Evolutionary conservation across 352 stramenopile genomes (phyloP), one percentile per base, ranked within the genome.

Genomic region (Aphanomyces euteiches): DNA sequence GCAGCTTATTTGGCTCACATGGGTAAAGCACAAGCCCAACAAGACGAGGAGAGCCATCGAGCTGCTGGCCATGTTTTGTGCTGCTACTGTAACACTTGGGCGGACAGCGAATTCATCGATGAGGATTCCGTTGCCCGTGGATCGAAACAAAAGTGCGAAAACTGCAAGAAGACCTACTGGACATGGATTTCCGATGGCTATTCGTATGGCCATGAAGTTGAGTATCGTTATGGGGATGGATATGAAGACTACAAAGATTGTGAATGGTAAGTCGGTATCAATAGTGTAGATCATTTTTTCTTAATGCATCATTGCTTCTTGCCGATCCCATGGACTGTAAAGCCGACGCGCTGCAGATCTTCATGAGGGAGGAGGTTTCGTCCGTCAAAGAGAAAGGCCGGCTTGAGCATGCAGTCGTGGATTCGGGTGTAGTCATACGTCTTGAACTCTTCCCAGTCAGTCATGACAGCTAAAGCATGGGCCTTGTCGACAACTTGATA

Each of bases 361-460:
- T 91, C 81, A 79, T 98, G 94, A 56, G 98, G 92, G 45, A 99
- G 78, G 67, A 99, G 90, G 77, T 99, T 98, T 58, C 98, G 90
- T 39, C 98, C 98, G 82, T 99, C 98, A 75, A 99, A 99, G 64
- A 99, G 81, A 84, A 99, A 99, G 28, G 97, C 97, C 8, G 98
- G 98, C 83, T 99, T 99, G 58, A 87, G 79, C 97, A 99, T 99
- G 53, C 69, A 74, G 8, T 91, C 79, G 76, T 98, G 99, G 74
- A 99, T 98, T 34, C 81, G 83, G 58, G 95, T 76, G 82, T 98
- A 99, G 80, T 99, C 96, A 43, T 98, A 89, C 10, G 84, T 88
- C 84, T 98, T 98, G 85, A 99, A 99, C 83, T 98, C 88, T 74
- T 99, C 96, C 97, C 97, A 99, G 84, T 99, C 98, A 4, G 98